Base-by-base conservation (phyloP, 305 asterid genomes). In the Fraxinus sp. region DNA sequence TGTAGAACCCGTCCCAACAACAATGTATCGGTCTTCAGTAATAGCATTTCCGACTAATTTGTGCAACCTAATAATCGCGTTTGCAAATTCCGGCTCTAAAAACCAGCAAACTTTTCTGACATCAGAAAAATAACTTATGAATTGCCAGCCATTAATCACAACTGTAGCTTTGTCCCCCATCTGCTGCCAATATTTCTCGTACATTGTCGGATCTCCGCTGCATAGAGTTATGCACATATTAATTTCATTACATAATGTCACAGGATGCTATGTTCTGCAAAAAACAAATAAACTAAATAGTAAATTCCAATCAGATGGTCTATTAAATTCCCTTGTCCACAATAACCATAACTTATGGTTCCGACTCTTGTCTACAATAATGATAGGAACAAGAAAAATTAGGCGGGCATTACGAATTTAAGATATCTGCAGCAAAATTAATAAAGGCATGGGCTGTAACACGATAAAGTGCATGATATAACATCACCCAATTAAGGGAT, bases 191-290 rank as follows among this genome's bases (percentile, higher is more conserved):
- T 94, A 95, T 28, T 59, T 88, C 89, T 91, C 96, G 77, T 95
- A 95, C 98, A 95, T 95, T 10, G 97, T 94, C 7, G 99, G 99
- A 85, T 95, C 99, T 5, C 99, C 98, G 62, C 98, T 95, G 86
- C 81, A 87, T 28, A 71, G 6, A 28, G 46, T 64, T 16, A 59
- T 78, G 26, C 32, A 39, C 74, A 64, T 32, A 26, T 24, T 2
- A 10, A 28, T 5, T 11, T 26, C 32, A 35, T 5, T 33, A 0
- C 36, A 39, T 80, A 32, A 66, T n/a, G 26, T 35, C 28, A 26
- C 79, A 32, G 4, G 78, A 82, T 70, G 28, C 72, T 59, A 59
- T 1, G 70, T 59, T 82, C 20, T 4, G 62, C 62, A 1, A 33
- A 33, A 46, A 16, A 37, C 24, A 35, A 77, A 22, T 9, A 28